A percentile compares a stretch with the other conserved stretches of the same genome.
Evolutionary conservation across 768 basidiomycete genomes (phyloP).

Genomic region (Sporobolomyces pararoseus): DNA sequence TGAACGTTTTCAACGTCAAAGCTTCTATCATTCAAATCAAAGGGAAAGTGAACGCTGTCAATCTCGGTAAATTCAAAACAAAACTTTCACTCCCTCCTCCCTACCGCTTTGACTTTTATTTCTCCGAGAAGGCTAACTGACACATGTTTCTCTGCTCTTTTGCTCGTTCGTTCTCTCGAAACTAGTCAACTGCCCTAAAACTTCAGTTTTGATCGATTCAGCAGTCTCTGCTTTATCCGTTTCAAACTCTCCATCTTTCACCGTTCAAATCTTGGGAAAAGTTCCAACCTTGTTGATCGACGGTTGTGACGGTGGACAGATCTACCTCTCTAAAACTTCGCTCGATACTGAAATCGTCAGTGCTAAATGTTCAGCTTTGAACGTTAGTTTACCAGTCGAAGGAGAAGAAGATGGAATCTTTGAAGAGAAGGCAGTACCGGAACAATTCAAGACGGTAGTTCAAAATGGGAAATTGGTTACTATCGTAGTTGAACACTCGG

Average conservation of each 20-base stretch:
- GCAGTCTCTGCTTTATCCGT: conserved; percentile 87
- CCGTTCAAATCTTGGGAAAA: conserved; percentile 79
- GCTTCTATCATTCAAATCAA: conserved; percentile 73
- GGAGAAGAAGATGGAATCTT: conserved; percentile 91
- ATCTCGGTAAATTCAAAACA: conserved; percentile 71
- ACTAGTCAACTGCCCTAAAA: conserved; percentile 87
- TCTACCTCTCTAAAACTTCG: conserved; percentile 82
- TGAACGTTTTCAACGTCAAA: conserved; percentile 89
- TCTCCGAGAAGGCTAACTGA: conserved; percentile 47
- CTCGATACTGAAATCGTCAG: conserved; percentile 75
- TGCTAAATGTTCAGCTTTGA: conserved; percentile 88
- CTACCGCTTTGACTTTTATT: neutral
- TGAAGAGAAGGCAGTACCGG: conserved; percentile 81
- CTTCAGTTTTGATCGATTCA: conserved; percentile 79
- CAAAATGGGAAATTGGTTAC: conserved; percentile 80
- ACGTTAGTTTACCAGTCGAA: conserved; percentile 65
- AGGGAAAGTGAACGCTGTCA: conserved; percentile 93
- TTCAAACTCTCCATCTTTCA: conserved; percentile 88
- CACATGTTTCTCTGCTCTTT: too few species aligned
- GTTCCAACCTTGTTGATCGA: conserved; percentile 92
- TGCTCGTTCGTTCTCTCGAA: too few species aligned
- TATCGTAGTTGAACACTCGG: conserved; percentile 76
- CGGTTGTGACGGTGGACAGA: conserved; percentile 88
- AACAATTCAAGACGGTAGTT: conserved; percentile 87
- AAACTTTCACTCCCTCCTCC: neutral